Evolutionary conservation across 2,329 filamentous ascomycete species (phyloP), one percentile per base, ranked within the genome.

Genomic region (Sarocladium brachiariae): DNA sequence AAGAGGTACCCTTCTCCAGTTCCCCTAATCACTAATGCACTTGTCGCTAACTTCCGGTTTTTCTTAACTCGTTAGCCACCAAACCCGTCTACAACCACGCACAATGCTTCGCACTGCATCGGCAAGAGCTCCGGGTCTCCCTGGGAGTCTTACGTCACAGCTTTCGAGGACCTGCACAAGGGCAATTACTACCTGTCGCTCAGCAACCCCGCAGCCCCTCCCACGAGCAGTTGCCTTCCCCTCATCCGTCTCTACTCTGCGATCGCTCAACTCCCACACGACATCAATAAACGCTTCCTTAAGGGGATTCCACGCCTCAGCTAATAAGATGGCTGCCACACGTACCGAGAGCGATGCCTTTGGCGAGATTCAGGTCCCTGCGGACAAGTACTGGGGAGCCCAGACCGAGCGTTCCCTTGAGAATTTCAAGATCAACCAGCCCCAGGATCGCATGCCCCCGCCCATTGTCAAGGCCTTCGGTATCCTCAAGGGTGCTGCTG

Each of bases 371-470:
- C 83, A 96, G 76, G 91, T 97, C 60, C 80, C 87, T 37, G 79
- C 80, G 57, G 89, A 96, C 81, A 92, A 87, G 77, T 99, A 99
- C 80, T 99, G 93, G 92, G 93, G 93, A 65, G 92, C 92, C 54
- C 92, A 96, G 79, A 96, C 92, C 50, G 87, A 96, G 80, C 86
- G 92, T 59, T 97, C 92, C 49, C 81, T 97, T 68, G 86, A 87
- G 71, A 99, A 99, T 78, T 99, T 99, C 80, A 87, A 86, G 70
- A 97, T 99, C 83, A 97, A 97, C 75, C 93, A 97, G 78, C 93
- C 93, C 54, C 89, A 96, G 73, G 93, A 99, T 69, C 90, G 93
- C 68, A 97, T 97, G 91, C 93, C 93, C 46, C 85, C 89, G 57
- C 87, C 91, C 41, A 86, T 99, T 61, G 77, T 97, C 64, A 86